Conservation (phyloP, 257 asterid species). For the Perilla frutescens region DNA sequence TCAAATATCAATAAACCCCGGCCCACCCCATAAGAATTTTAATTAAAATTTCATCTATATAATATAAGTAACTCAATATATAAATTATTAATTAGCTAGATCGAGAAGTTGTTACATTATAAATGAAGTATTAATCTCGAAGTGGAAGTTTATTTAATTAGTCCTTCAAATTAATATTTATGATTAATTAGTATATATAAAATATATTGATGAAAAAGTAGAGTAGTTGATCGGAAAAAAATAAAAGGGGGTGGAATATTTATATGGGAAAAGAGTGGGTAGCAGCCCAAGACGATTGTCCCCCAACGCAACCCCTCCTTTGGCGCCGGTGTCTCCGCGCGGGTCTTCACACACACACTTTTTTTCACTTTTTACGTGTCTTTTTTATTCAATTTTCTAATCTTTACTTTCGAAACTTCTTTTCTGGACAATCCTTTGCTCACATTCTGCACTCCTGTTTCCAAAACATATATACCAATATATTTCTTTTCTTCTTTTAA, state of each 20-base stretch:
- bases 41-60: too few species aligned
- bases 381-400: too few species aligned
- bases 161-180: too few species aligned
- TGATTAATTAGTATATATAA: too few species aligned
- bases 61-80: too few species aligned
- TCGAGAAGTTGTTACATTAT: background rate
- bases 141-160: too few species aligned
- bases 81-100: too few species aligned
- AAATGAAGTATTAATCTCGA: background rate
- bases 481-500: too few species aligned
- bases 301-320: slow-evolving; percentile 56
- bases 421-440: slow-evolving; percentile 37
- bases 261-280: background rate
- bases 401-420: slow-evolving; percentile 30
- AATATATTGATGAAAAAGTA: background rate
- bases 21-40: too few species aligned
- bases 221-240: slow-evolving; percentile 28
- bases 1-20: too few species aligned
- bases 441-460: slow-evolving; percentile 72
- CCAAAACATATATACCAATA: slow-evolving; percentile 26
- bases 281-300: slow-evolving; percentile 63
- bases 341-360: background rate
- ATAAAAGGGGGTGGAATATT: background rate
- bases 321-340: slow-evolving; percentile 74
- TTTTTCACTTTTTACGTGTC: slow-evolving; percentile 32